phyloP scores from a whole-genome alignment of 225 moss, liverwort and hornwort genomes.

The Marchantia paleacea region DNA sequence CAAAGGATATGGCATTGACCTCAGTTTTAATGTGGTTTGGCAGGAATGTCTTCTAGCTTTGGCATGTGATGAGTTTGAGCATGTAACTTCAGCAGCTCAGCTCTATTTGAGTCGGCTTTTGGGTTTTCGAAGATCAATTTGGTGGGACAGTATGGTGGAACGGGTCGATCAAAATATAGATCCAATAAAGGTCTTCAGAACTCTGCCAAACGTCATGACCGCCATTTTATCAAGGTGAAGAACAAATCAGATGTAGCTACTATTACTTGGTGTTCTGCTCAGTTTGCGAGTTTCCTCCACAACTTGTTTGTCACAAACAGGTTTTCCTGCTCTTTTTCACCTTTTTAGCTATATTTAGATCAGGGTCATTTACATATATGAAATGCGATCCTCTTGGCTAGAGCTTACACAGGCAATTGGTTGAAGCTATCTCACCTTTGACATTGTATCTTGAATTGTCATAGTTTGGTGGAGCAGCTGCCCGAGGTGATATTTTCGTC shows the following conservation, averaged over 20 bases:
- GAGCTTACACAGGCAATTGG: too few relatives aligned
- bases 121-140: not conserved
- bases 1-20: not conserved
- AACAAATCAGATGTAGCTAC: not conserved
- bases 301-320: not conserved
- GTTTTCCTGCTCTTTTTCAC: not conserved
- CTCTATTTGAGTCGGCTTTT: conserved; percentile 51
- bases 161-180: not conserved
- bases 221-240: conserved; percentile 58
- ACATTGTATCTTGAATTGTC: not conserved
- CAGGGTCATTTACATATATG: too few relatives aligned
- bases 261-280: too few relatives aligned
- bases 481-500: conserved; percentile 76
- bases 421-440: not conserved
- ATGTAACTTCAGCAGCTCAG: conserved; percentile 77
- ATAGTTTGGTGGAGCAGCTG: conserved; percentile 70
- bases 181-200: not conserved
- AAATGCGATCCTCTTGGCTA: too few relatives aligned
- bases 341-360: not conserved
- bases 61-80: conserved; percentile 91
- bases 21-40: not conserved
- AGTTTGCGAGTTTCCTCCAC: not conserved
- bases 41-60: conserved; percentile 95
- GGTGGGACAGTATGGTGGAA: not conserved
- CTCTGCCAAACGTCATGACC: conserved; percentile 45